phyloP scores from a whole-genome alignment of 768 basidiomycete genomes.

The Piloderma croceum region DNA sequence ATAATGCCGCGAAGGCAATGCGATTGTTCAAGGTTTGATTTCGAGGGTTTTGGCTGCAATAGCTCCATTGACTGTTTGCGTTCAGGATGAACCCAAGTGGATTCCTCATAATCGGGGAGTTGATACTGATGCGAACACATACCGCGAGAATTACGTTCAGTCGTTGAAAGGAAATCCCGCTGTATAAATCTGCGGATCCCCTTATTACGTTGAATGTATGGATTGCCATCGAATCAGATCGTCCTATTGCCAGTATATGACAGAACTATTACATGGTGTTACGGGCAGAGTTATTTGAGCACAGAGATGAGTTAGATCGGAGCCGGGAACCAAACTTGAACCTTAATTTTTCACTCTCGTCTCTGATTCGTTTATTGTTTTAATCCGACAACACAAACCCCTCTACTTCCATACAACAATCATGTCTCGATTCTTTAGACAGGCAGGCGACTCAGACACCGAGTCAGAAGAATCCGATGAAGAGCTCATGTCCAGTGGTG shows the following conservation, averaged over 20 bases:
- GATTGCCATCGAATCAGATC: too few relatives aligned
- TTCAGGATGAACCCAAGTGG: constrained; percentile 90
- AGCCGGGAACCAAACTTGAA: too few relatives aligned
- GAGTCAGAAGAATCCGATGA: constrained; percentile 71
- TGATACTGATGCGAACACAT: constrained; percentile 59
- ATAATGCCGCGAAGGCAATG: constrained; percentile 67
- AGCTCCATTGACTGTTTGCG: background rate
- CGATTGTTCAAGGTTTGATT: constrained; percentile 73
- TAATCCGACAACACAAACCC: too few relatives aligned
- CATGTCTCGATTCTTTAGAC: constrained; percentile 90
- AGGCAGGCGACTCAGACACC: constrained; percentile 76
- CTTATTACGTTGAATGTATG: too few relatives aligned
- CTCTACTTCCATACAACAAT: constrained; percentile 2
- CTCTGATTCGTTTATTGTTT: too few relatives aligned
- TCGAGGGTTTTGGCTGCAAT: background rate
- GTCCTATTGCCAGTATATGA: too few relatives aligned
- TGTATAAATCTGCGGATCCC: too few relatives aligned
- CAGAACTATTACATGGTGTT: too few relatives aligned
- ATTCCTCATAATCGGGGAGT: constrained; percentile 61
- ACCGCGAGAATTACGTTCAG: constrained; percentile 57
- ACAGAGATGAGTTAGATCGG: too few relatives aligned
- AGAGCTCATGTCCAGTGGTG: constrained; percentile 66
- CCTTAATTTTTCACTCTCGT: too few relatives aligned
- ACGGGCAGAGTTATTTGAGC: too few relatives aligned
- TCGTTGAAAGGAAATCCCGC: too few relatives aligned